phyloP scores from a whole-genome alignment of 106 monocot genomes.

The Dendrobium huoshanense region DNA sequence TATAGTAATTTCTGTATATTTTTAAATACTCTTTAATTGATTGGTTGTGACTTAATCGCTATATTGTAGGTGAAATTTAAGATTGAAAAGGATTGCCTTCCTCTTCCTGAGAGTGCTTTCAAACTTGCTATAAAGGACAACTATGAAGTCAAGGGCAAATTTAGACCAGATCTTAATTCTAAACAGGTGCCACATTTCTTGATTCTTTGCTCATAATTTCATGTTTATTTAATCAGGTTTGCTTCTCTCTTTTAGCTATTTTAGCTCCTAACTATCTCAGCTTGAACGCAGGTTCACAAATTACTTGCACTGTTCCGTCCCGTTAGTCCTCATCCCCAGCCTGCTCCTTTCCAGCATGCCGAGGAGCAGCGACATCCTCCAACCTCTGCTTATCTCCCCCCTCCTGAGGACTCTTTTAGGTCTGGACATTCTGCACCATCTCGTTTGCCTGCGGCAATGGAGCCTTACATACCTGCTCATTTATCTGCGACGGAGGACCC shows the following conservation, averaged over 20 bases:
- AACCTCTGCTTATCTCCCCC: conserved; percentile 7
- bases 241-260: background rate
- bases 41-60: background rate
- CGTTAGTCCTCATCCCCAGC: conserved; percentile 6
- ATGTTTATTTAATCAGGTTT: background rate
- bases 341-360: conserved; percentile 5
- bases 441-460: background rate
- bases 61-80: conserved; percentile 64
- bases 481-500: background rate
- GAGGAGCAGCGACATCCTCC: conserved; percentile 7
- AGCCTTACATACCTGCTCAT: conserved; percentile 1
- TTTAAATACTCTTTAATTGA: too few relatives aligned
- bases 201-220: background rate
- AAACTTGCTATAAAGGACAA: conserved; percentile 62
- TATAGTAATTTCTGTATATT: too few relatives aligned
- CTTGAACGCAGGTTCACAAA: conserved; percentile 33
- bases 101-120: conserved; percentile 53
- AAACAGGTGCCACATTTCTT: conserved; percentile 29
- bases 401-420: conserved; percentile 15
- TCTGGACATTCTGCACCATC: background rate
- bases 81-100: conserved; percentile 64
- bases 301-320: conserved; percentile 45
- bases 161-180: conserved; percentile 45
- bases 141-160: conserved; percentile 43
- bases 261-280: background rate